phyloP scores from a whole-genome alignment of 2,329 filamentous ascomycete species.

The Pseudogymnoascus sp. region DNA sequence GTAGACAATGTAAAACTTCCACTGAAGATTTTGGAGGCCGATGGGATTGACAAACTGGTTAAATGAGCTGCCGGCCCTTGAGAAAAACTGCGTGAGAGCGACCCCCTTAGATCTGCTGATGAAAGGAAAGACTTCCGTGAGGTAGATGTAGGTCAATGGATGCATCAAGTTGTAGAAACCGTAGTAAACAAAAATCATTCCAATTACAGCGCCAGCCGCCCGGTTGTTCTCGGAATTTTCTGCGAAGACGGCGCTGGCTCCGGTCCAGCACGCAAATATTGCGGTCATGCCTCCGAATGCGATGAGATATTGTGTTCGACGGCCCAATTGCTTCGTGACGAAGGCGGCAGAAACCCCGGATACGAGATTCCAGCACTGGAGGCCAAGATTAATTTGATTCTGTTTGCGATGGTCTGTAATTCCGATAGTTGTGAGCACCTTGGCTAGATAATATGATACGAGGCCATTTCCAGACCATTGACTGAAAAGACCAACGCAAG shows the following conservation, averaged over 20 bases:
- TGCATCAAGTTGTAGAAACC: constrained; percentile 20
- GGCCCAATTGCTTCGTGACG: constrained; percentile 13
- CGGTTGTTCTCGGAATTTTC: not conserved
- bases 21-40: constrained; percentile 29
- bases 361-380: constrained; percentile 10
- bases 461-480: no score
- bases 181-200: constrained; percentile 39
- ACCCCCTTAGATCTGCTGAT: constrained; percentile 8
- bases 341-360: constrained; percentile 12
- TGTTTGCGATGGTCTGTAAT: constrained; percentile 26
- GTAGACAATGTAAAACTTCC: constrained; percentile 34
- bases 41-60: constrained; percentile 32
- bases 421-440: constrained; percentile 25
- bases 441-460: constrained; percentile 15
- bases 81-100: constrained; percentile 1
- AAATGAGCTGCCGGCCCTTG: constrained; percentile 18
- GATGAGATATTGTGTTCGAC: not conserved
- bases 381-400: constrained; percentile 9
- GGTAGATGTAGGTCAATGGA: constrained; percentile 11
- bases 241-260: not conserved
- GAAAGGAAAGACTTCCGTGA: constrained; percentile 12
- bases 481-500: constrained; percentile 41
- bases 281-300: constrained; percentile 2
- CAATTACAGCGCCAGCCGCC: constrained; percentile 20
- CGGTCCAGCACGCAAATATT: constrained; percentile 5